These are phyloP conservation scores for Pythium oligandrum DNA, from an alignment of 352 stramenopile genomes.

Conservation along the genomic window DNA sequence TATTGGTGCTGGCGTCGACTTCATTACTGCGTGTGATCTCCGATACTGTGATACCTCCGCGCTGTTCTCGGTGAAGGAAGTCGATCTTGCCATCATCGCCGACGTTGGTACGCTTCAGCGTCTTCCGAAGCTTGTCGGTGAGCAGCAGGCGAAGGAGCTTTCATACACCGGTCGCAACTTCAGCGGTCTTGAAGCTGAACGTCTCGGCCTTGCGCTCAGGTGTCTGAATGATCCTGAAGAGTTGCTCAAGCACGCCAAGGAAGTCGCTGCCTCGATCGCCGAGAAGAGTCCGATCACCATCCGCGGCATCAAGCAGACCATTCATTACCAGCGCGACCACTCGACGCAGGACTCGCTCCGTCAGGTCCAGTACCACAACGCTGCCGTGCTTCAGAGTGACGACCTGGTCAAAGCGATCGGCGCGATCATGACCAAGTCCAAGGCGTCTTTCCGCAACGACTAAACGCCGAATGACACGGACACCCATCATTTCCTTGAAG, in stretches of 20 bases:
- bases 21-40: slow-evolving; percentile 84
- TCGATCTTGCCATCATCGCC: slow-evolving; percentile 86
- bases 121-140: slow-evolving; percentile 78
- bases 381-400: slow-evolving; percentile 78
- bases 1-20: slow-evolving; percentile 84
- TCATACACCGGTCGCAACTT: slow-evolving; percentile 83
- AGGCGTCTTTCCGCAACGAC: slow-evolving; percentile 61
- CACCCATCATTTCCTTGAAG: not conserved
- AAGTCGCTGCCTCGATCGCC: slow-evolving; percentile 61
- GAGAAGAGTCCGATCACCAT: slow-evolving; percentile 84
- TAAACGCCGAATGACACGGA: slow-evolving; percentile 16
- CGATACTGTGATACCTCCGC: slow-evolving; percentile 81
- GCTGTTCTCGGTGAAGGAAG: slow-evolving; percentile 84
- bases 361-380: slow-evolving; percentile 84
- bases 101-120: slow-evolving; percentile 87
- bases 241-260: slow-evolving; percentile 45
- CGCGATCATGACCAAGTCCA: slow-evolving; percentile 62
- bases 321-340: slow-evolving; percentile 86
- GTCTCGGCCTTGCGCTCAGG: slow-evolving; percentile 75
- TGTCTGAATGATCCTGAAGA: slow-evolving; percentile 53
- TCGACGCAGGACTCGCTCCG: slow-evolving; percentile 66
- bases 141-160: slow-evolving; percentile 82
- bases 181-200: slow-evolving; percentile 65
- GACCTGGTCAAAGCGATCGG: slow-evolving; percentile 76
- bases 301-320: slow-evolving; percentile 84